These are phyloP conservation scores for Termitomyces sp. DNA, from an alignment of 768 basidiomycete genomes.

Conservation along the genomic window DNA sequence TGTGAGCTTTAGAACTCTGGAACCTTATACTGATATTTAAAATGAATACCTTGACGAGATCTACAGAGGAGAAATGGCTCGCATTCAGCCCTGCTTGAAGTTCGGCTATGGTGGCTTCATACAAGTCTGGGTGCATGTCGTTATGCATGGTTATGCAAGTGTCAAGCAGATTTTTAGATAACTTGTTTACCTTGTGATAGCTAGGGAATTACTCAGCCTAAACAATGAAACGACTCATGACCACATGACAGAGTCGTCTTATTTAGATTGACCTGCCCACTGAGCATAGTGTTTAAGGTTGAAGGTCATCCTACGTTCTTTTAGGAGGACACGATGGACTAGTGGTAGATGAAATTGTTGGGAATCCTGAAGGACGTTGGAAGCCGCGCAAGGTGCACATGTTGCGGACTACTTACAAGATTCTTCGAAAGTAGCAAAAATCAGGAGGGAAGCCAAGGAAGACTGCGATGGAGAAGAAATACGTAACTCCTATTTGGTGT, in stretches of 20 bases:
- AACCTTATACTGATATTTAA: neutral
- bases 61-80: conserved; percentile 53
- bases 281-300: too few species aligned
- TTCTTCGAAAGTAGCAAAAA: too few species aligned
- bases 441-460: too few species aligned
- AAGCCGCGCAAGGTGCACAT: neutral
- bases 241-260: too few species aligned
- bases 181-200: too few species aligned
- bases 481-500: too few species aligned
- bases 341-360: neutral
- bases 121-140: conserved; percentile 46
- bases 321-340: neutral
- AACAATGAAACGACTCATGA: too few species aligned
- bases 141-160: neutral
- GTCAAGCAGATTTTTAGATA: neutral
- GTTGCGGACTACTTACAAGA: too few species aligned
- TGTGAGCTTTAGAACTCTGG: neutral
- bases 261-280: too few species aligned
- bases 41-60: conserved; percentile 52
- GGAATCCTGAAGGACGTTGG: neutral
- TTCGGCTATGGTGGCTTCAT: conserved; percentile 56
- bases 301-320: too few species aligned
- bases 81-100: conserved; percentile 50
- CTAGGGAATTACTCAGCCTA: too few species aligned
- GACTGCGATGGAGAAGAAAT: too few species aligned